Conservation (phyloP, 257 asterid species). For the Thymus mandschuricus region DNA sequence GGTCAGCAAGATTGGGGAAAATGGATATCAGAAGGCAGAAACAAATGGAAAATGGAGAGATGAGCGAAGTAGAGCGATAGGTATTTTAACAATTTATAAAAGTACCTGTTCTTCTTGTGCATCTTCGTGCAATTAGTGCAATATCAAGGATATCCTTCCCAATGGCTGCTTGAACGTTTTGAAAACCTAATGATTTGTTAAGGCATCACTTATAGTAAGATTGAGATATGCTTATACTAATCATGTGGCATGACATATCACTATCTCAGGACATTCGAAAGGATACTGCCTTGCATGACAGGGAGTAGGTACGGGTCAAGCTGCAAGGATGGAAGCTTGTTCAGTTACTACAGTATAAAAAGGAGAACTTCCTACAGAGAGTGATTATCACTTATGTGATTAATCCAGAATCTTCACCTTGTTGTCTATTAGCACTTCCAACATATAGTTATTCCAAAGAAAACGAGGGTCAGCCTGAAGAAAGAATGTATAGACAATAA, state of each 20-base stretch:
- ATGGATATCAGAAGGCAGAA: conserved; percentile 12
- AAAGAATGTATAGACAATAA: conserved; percentile 26
- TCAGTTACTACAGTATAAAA: conserved; percentile 33
- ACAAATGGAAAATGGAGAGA: conserved; percentile 27
- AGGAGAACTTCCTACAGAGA: conserved; percentile 15
- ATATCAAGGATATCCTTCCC: conserved; percentile 91
- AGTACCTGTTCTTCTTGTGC: conserved; percentile 92
- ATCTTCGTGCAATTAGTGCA: conserved; percentile 90
- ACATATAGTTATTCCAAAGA: conserved; percentile 95
- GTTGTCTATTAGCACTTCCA: conserved; percentile 92
- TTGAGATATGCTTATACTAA: conserved; percentile 27
- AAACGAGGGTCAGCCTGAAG: conserved; percentile 97
- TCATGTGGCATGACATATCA: conserved; percentile 26
- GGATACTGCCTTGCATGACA: conserved; percentile 99
- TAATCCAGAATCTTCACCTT: conserved; percentile 59
- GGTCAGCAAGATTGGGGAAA: conserved; percentile 23
- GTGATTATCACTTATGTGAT: conserved; percentile 18
- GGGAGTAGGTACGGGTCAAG: conserved; percentile 95
- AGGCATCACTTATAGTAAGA: conserved; percentile 44
- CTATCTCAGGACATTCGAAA: conserved; percentile 35
- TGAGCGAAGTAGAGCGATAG: background rate
- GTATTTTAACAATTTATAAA: conserved; percentile 21
- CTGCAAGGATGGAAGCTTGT: conserved; percentile 55
- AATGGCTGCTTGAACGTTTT: conserved; percentile 85
- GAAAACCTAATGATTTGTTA: conserved; percentile 81